A percentile compares a stretch with the other conserved stretches of the same genome.
phyloP scores from a whole-genome alignment of 2,329 filamentous ascomycete genomes.

The Arthroderma sp. region DNA sequence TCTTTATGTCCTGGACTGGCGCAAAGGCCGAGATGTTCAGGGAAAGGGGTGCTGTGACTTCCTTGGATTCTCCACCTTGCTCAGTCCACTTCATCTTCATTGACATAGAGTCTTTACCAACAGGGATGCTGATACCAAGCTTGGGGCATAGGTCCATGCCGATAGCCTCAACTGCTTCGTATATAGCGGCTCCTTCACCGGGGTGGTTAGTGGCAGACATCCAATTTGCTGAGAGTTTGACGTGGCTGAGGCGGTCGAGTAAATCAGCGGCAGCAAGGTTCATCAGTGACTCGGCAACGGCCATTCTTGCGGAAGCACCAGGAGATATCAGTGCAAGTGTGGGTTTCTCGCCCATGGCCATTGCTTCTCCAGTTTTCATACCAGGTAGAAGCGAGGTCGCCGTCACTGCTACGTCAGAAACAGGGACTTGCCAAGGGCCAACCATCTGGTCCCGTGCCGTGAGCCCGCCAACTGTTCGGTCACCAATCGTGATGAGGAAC shows the following conservation, averaged over 20 bases:
- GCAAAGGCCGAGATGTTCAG: conserved; percentile 85
- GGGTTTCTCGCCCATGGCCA: conserved; percentile 92
- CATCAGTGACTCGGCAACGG: conserved; percentile 83
- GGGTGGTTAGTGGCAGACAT: conserved; percentile 94
- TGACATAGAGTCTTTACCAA: conserved; percentile 95
- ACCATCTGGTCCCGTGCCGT: conserved; percentile 90
- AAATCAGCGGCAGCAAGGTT: conserved; percentile 76
- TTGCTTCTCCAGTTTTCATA: conserved; percentile 76
- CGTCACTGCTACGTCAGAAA: conserved; percentile 88
- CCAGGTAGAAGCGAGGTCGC: conserved; percentile 63
- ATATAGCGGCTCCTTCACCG: conserved; percentile 82
- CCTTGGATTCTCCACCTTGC: conserved; percentile 53
- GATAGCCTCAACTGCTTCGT: conserved; percentile 85
- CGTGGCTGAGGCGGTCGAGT: conserved; percentile 58
- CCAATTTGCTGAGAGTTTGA: conserved; percentile 93
- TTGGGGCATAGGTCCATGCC: conserved; percentile 84
- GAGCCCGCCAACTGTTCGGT: conserved; percentile 80
- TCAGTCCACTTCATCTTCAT: conserved; percentile 98
- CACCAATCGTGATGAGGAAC: conserved; percentile 93
- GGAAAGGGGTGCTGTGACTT: conserved; percentile 84
- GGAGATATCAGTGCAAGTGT: conserved; percentile 79
- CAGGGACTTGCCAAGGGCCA: conserved; percentile 87
- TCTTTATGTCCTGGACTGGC: conserved; percentile 65
- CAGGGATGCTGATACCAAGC: conserved; percentile 84
- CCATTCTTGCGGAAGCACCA: conserved; percentile 87